Base-by-base conservation (phyloP, 176 grass and related monocot genomes). In the Juncus effusus region DNA sequence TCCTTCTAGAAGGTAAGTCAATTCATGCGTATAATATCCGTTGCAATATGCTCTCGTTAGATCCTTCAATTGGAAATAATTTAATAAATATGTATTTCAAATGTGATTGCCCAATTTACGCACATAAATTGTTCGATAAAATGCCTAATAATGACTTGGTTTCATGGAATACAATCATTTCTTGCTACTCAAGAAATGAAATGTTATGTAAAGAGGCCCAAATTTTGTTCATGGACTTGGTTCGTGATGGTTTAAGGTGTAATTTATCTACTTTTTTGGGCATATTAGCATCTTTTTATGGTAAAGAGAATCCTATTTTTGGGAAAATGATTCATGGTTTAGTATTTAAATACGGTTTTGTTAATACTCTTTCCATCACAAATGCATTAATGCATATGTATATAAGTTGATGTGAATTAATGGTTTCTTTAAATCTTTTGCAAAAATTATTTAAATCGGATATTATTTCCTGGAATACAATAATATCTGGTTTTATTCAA, bases 371-470 rank as follows among this genome's bases (percentile, higher is more conserved):
- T 77, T 84, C 80, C 61, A 67, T 56, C 57, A 60, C 72, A 63
- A 92, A 97, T 84, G 80, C 85, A 13, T 61, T 97, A 60, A 86
- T 92, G 80, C 82, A 82, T 44, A 89, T 97, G 85, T 92, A 97
- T 66, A 80, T 84, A 61, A 77, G 70, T 50, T 89, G 77, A 7
- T 74, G 63, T 15, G 72, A 86, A 52, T 40, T 68, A 65, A 39
- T 45, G 19, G 59, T 73, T 65, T 57, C 88, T 53, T 77, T 83
- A 13, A 16, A 40, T 2, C 67, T 89, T 1, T 77, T 89, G 10
- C 19, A 82, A 64, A 75, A 42, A 70, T 52, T 83, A 6, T 37
- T 56, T 0, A 6, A 81, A 10, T 86, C 85, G 10, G 93, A 97
- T 82, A 65, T 84, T 28, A 37, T 97, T 76, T 89, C 84, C 19